Evolutionary conservation across 2,329 filamentous ascomycete species (phyloP), one percentile per base, ranked within the genome.

Genomic region (Aspergillus sp.): DNA sequence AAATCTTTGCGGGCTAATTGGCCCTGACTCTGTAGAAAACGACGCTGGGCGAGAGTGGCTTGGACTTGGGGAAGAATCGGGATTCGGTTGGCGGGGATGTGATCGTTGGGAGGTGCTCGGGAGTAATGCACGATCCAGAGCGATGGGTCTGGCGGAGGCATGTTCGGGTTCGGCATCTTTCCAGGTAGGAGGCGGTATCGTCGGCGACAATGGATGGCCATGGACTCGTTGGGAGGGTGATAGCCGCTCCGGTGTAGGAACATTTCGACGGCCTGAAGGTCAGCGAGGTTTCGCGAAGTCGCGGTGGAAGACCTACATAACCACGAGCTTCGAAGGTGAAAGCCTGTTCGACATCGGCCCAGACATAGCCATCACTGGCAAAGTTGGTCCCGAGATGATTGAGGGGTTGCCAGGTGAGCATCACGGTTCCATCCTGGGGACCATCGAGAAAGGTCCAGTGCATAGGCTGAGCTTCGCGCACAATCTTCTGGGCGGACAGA

Each of bases 41-140:
- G 73, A n/a, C 84, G 79, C 61, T 78, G 73, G 17, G 65, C 66
- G 44, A 79, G 65, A 48, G 70, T 69, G 32, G 62, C 67, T 50
- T 77, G 73, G 4, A 74, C 65, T 36, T 70, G 72, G 4, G 71
- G 73, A 20, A 68, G 61, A n/a, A 74, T 60, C 17, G 66, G 70
- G 77, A 88, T 70, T 73, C 79, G 63, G 36, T 81, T 81, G 17
- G 84, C 80, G 1, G 89, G 88, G 32, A 95, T 78, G 54, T 88
- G 83, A 58, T 93, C 86, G 51, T 83, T 82, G 44, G 83, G 84
- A 36, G 94, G 88, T 7, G 89, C 82, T 52, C 86, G 86, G 33
- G 87, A 86, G 70, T 96, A 97, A 74, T 96, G 92, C 26, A 96
- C 84, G 49, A 99, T 85, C 87, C 91, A 97, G 14, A 97, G 79